Conservation (phyloP, 345 rosid genomes). For the Moricandia moricandioides region DNA sequence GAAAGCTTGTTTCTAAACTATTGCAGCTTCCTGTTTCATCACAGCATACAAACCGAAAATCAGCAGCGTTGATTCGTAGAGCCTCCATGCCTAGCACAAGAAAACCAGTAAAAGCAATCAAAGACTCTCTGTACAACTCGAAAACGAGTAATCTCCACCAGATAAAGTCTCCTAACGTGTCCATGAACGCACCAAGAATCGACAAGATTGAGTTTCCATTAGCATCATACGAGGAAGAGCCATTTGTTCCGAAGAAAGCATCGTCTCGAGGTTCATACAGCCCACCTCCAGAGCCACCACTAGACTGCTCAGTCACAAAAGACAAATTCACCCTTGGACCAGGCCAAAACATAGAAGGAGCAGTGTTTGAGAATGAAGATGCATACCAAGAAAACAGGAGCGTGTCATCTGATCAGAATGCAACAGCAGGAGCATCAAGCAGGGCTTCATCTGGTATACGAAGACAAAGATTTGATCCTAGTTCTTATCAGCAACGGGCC, state of each 20-base stretch:
- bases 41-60: conserved; percentile 42
- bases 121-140: conserved; percentile 14
- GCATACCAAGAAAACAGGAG: conserved; percentile 59
- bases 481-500: conserved; percentile 88
- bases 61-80: conserved; percentile 60
- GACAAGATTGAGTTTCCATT: conserved; percentile 95
- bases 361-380: conserved; percentile 16
- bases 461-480: conserved; percentile 68
- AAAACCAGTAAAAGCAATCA: conserved; percentile 39
- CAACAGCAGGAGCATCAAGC: conserved; percentile 92
- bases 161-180: conserved; percentile 83
- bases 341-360: conserved; percentile 32
- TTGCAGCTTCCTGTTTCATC: conserved; percentile 60
- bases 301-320: conserved; percentile 71
- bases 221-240: conserved; percentile 77
- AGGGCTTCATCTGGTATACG: conserved; percentile 71
- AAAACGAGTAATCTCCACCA: conserved; percentile 34
- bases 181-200: conserved; percentile 90
- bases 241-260: conserved; percentile 53
- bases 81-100: conserved; percentile 69
- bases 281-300: conserved; percentile 52
- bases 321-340: conserved; percentile 86
- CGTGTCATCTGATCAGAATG: conserved; percentile 82
- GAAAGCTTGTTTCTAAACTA: conserved; percentile 6
- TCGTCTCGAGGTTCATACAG: conserved; percentile 70